Base-by-base conservation (phyloP, 768 basidiomycete genomes). In the Agrocybe praecox region DNA sequence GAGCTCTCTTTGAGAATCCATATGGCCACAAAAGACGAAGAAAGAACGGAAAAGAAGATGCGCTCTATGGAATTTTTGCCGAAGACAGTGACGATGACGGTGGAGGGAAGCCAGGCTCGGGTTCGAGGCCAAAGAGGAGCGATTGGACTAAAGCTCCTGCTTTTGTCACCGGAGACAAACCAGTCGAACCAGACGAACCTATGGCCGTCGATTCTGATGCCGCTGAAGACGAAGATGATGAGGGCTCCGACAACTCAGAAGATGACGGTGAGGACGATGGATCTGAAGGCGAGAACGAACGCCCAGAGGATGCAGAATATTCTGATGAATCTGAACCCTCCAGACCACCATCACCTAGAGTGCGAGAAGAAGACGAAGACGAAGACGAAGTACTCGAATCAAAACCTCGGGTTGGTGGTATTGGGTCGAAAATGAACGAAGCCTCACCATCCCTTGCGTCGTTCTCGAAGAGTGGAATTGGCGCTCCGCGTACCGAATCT, bases 131-230 rank as follows among this genome's bases (percentile, higher is more conserved):
- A 52, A 81, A 77, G 67, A 80, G 76, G 62, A 80, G 73, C 17
- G 83, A 90, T 69, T 91, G 90, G 85, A 80, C 89, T 22, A 89
- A 87, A 74, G 86, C 87, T 2, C 91, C 91, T 12, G 81, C 87
- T 1, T 94, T 93, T 65, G 83, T 90, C 12, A 80, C 85, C 1
- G 78, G 85, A 17, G 80, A 84, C 57, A 79, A 77, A 63, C 74
- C 78, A 32, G 74, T 80, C 36, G 80, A 84, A 44, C 71, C 76
- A 47, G 72, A 79, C 42, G 74, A 74, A 29, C 72, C 70, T 21
- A 79, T 77, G 60, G 73, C 63, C 3, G 72, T 70, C 12, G 76
- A 69, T 19, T 74, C 73, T 14, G 76, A 71, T 42, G 73, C 69
- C 26, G 65, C 59, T 23, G 70, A n/a, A n/a, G n/a, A n/a, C n/a